Evolutionary conservation across 2,329 filamentous ascomycete genomes (phyloP).

Genomic region (Rachicladosporium sp.): DNA sequence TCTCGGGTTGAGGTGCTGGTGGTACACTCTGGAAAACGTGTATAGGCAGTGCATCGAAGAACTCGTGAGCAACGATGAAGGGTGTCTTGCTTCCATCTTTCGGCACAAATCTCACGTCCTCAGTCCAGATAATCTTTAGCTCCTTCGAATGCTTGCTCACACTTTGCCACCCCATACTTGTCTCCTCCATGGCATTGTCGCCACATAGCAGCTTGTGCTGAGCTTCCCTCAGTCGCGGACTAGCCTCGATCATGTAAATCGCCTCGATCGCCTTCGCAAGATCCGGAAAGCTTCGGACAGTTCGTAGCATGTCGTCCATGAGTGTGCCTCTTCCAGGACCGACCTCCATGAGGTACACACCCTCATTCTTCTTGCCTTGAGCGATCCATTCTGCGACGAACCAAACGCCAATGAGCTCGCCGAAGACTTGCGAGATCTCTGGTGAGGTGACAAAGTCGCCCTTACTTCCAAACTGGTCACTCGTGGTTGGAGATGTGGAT

Average conservation of each 20-base stretch:
- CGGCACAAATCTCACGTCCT: conserved; percentile 75
- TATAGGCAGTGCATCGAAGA: conserved; percentile 95
- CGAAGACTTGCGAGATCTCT: conserved; percentile 95
- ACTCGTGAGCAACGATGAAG: conserved; percentile 93
- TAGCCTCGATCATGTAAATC: conserved; percentile 95
- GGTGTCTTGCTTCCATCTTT: conserved; percentile 56
- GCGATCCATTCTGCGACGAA: conserved; percentile 93
- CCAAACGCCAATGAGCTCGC: conserved; percentile 89
- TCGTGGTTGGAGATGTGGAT: conserved; percentile 46
- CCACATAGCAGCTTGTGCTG: conserved; percentile 78
- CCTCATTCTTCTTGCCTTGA: conserved; percentile 61
- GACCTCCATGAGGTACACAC: conserved; percentile 83
- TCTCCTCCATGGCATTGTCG: conserved; percentile 54
- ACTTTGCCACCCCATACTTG: conserved; percentile 60
- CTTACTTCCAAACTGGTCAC: conserved; percentile 82
- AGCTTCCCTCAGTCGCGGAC: conserved; percentile 58
- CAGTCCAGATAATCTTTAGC: conserved; percentile 72
- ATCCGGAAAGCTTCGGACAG: conserved; percentile 68
- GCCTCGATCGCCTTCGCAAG: conserved; percentile 67
- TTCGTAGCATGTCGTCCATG: conserved; percentile 92
- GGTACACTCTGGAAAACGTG: conserved; percentile 76
- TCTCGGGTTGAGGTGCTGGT: conserved; percentile 14
- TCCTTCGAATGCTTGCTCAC: conserved; percentile 61
- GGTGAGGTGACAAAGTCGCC: conserved; percentile 96
- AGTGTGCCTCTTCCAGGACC: conserved; percentile 88